Evolutionary conservation across 2,329 filamentous ascomycete genomes (phyloP).

Genomic region (Phialocephala sp.): DNA sequence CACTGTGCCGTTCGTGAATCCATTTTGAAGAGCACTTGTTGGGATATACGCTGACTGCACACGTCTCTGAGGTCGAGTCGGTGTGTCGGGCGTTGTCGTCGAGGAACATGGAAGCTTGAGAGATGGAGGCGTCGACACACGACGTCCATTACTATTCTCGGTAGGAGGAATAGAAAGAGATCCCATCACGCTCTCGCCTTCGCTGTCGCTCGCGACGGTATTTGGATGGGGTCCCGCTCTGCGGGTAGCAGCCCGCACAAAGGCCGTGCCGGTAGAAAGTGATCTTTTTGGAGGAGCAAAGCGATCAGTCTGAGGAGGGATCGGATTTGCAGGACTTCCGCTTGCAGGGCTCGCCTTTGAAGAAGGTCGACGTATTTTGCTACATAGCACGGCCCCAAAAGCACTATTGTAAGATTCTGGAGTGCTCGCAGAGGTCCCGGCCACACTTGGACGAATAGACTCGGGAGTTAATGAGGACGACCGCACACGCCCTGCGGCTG

Average conservation of each 20-base stretch:
- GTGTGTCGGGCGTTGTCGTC: slow-evolving; percentile 31
- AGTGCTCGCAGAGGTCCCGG: slow-evolving; percentile 28
- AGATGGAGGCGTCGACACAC: slow-evolving; percentile 18
- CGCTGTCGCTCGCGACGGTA: slow-evolving; percentile 38
- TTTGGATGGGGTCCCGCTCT: slow-evolving; percentile 31
- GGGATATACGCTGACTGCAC: slow-evolving; percentile 36
- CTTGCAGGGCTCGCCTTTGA: slow-evolving; percentile 28
- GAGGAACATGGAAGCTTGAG: slow-evolving; percentile 24
- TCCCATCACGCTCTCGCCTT: slow-evolving; percentile 32
- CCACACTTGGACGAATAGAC: slow-evolving; percentile 24
- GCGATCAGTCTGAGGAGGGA: slow-evolving; percentile 25
- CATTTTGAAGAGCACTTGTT: slow-evolving; percentile 29
- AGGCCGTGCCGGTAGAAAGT: slow-evolving; percentile 54
- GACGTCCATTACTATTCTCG: slow-evolving; percentile 15
- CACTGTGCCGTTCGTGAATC: slow-evolving; percentile 15
- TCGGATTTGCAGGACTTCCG: slow-evolving; percentile 9
- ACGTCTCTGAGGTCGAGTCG: slow-evolving; percentile 31
- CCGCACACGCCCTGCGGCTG: slow-evolving; percentile 28
- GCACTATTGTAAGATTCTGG: slow-evolving; percentile 35
- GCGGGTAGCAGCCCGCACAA: slow-evolving; percentile 45
- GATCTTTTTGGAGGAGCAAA: slow-evolving; percentile 47
- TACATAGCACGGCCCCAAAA: slow-evolving; percentile 27
- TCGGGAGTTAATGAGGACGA: slow-evolving; percentile 39
- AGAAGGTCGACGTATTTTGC: slow-evolving; percentile 34
- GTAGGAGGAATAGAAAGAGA: slow-evolving; percentile 14